A percentile compares a stretch with the other conserved stretches of the same genome.
phyloP scores from a whole-genome alignment of 2,329 filamentous ascomycete genomes.

The Claviceps monticola region DNA sequence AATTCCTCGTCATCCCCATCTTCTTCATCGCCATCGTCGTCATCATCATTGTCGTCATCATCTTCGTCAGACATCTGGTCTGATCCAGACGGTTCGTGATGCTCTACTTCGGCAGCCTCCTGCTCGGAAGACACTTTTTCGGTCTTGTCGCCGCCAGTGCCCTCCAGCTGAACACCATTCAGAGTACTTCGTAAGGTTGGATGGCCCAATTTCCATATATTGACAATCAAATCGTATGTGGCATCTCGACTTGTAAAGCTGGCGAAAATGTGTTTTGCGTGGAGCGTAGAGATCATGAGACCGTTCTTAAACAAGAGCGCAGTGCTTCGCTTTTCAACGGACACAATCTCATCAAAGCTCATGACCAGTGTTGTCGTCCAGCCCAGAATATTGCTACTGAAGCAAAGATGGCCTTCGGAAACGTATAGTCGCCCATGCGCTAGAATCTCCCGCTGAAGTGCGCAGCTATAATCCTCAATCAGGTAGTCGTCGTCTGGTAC shows the following conservation, averaged over 20 bases:
- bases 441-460: slow-evolving; percentile 86
- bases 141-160: slow-evolving; percentile 77
- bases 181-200: slow-evolving; percentile 81
- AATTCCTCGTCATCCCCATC: slow-evolving; percentile 52
- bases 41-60: slow-evolving; percentile 48
- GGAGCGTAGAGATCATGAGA: slow-evolving; percentile 88
- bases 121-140: slow-evolving; percentile 56
- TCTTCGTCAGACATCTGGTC: slow-evolving; percentile 49
- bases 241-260: slow-evolving; percentile 90
- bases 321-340: slow-evolving; percentile 92
- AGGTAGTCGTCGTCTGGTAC: slow-evolving; percentile 96
- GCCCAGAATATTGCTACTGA: slow-evolving; percentile 96
- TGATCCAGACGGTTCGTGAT: slow-evolving; percentile 40
- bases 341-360: slow-evolving; percentile 94
- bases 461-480: slow-evolving; percentile 97
- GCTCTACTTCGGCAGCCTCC: slow-evolving; percentile 20
- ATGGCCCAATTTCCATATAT: slow-evolving; percentile 96
- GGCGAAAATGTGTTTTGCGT: slow-evolving; percentile 90
- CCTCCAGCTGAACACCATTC: slow-evolving; percentile 73
- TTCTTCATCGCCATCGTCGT: slow-evolving; percentile 57
- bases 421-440: slow-evolving; percentile 90
- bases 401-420: slow-evolving; percentile 93
- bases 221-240: slow-evolving; percentile 92
- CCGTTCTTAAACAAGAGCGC: slow-evolving; percentile 94
- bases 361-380: slow-evolving; percentile 97